Base-by-base conservation (phyloP, 2,329 filamentous ascomycete genomes). In the Podosphaera aphanis region DNA sequence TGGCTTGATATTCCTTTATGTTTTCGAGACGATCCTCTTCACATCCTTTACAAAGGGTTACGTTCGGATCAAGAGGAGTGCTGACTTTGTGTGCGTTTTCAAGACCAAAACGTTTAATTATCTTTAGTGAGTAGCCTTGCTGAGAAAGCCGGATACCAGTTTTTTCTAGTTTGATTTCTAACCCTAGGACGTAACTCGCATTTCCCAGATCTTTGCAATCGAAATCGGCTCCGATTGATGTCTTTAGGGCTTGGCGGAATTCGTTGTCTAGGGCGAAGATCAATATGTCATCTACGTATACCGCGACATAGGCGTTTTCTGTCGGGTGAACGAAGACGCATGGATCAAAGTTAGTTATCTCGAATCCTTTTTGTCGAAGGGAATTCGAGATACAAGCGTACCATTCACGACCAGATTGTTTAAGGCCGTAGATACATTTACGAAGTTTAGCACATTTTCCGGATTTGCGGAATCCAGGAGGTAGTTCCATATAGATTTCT, bases 391-490 rank as follows among this genome's bases (percentile, higher is more conserved):
- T 44, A 36, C 42, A 44, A 36, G 42, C 27, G 20, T 44, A 36
- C 16, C 42, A 36, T 44, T 35, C 42, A 44, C 42, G 42, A n/a
- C 42, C 42, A 21, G 42, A 44, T 44, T 36, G 27, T 36, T 44
- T 44, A 35, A 36, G 29, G 27, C 42, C 16, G 29, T 44, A 36
- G 42, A 36, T 36, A 35, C 27, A 44, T 16, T 44, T 44, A 35
- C 42, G 27, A 36, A 44, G 16, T 35, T 20, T 15, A n/a, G 20
- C 29, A 23, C 42, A 44, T 44, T 44, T 44, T 35, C 42, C 29
- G 18, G 42, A 36, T 44, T 5, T 44, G 8, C 27, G 27, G 29
- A 35, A 44, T 31, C 41, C 41, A 31, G 41, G 23, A 31, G 41
- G 13, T 4, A 43, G 41, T 31, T 43, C 25, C 23, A 44, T 23